A percentile compares a stretch with the other conserved stretches of the same genome.
Evolutionary conservation across 2,329 filamentous ascomycete genomes (phyloP).

Genomic region (Tolypocladium tropicale): DNA sequence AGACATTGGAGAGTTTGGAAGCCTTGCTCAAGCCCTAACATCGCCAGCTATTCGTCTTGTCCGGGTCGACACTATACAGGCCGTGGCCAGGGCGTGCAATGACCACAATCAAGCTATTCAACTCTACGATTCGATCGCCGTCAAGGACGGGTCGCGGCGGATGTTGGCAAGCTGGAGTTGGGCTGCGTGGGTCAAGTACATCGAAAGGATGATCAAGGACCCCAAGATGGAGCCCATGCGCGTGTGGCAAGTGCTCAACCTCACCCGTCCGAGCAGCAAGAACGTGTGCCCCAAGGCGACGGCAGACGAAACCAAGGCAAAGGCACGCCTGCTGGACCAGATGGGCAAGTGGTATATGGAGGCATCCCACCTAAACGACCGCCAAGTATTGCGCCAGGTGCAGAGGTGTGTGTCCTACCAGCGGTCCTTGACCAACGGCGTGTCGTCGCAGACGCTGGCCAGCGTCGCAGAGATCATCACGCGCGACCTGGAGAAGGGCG

Average conservation of each 20-base stretch:
- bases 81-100: constrained; percentile 8
- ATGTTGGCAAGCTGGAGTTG: constrained; percentile 16
- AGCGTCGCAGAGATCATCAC: constrained; percentile 16
- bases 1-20: constrained; percentile 6
- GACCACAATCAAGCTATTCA: constrained; percentile 15
- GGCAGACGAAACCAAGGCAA: constrained; percentile 8
- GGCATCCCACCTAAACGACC: constrained; percentile 15
- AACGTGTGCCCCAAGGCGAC: neutral
- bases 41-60: constrained; percentile 2
- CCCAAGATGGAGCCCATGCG: constrained; percentile 9
- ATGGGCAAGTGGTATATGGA: constrained; percentile 20
- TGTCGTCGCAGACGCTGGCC: constrained; percentile 16
- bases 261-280: constrained; percentile 2
- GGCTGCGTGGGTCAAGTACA: constrained; percentile 20
- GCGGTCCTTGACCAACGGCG: constrained; percentile 9
- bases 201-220: constrained; percentile 22
- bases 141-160: neutral
- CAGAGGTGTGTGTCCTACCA: constrained; percentile 15
- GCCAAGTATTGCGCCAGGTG: constrained; percentile 19
- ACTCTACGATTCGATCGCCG: constrained; percentile 11
- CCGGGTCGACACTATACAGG: constrained; percentile 5
- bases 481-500: constrained; percentile 22
- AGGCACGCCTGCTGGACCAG: constrained; percentile 16
- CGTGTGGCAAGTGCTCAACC: constrained; percentile 18
- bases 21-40: constrained; percentile 3